phyloP scores from a whole-genome alignment of 495 filamentous ascomycete genomes.

The Aspergillus biplanus region DNA sequence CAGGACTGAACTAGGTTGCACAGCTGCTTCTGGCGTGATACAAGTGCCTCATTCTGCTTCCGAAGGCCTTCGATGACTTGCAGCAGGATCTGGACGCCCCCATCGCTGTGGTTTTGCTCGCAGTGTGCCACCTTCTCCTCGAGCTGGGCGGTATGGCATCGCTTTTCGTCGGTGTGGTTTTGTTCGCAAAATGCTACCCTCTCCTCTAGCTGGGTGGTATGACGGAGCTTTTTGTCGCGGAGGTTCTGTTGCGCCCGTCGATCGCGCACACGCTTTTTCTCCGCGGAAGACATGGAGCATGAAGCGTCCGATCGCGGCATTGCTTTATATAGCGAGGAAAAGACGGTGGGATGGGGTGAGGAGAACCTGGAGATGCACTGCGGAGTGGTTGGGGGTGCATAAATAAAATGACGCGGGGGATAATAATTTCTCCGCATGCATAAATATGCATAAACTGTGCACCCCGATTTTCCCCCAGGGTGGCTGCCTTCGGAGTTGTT shows the following conservation, averaged over 20 bases:
- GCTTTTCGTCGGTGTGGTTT: constrained; percentile 31
- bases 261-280: constrained; percentile 36
- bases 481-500: no score
- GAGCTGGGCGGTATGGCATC: constrained; percentile 24
- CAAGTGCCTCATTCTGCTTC: constrained; percentile 29
- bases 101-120: constrained; percentile 28
- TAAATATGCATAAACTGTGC: no score
- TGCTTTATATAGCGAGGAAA: not conserved
- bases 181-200: constrained; percentile 22
- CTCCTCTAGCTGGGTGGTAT: constrained; percentile 26
- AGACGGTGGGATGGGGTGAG: not conserved
- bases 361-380: not conserved
- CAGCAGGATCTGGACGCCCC: constrained; percentile 24
- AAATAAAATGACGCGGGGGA: no score
- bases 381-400: no score
- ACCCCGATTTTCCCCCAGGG: no score
- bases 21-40: constrained; percentile 22
- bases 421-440: no score
- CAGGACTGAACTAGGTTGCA: constrained; percentile 27
- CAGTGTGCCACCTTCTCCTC: constrained; percentile 27
- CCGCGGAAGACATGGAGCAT: constrained; percentile 12
- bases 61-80: constrained; percentile 30
- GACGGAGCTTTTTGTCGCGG: constrained; percentile 31
- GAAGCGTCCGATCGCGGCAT: not conserved
- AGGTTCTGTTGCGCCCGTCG: constrained; percentile 35